These are phyloP conservation scores for Pythium plurisporium DNA, from an alignment of 352 stramenopile genomes.

Conservation along the genomic window DNA sequence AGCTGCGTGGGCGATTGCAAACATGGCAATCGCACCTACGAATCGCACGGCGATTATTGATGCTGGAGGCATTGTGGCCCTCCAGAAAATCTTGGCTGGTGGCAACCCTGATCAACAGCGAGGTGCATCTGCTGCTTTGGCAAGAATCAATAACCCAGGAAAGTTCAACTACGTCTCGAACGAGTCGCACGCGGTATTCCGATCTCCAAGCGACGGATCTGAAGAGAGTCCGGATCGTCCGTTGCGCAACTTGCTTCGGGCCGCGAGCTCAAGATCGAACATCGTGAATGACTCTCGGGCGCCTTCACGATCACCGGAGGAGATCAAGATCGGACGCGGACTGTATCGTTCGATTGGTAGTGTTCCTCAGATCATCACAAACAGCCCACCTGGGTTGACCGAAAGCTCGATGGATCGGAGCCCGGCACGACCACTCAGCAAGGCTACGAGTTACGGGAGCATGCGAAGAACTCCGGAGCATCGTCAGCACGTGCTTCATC, in stretches of 20 bases:
- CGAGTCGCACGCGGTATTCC: constrained; percentile 14
- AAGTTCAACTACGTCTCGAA: background rate
- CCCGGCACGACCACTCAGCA: background rate
- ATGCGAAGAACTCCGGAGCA: constrained; percentile 5
- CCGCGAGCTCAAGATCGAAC: background rate
- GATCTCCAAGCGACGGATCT: constrained; percentile 8
- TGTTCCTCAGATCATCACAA: constrained; percentile 16
- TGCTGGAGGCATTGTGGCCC: constrained; percentile 4
- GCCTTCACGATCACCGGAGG: background rate
- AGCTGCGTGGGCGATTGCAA: constrained; percentile 19
- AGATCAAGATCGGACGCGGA: constrained; percentile 14
- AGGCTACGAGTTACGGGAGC: background rate
- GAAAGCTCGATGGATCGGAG: constrained; percentile 1
- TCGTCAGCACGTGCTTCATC: background rate
- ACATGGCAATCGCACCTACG: constrained; percentile 8
- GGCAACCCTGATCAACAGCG: constrained; percentile 11
- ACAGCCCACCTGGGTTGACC: background rate
- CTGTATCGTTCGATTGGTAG: constrained; percentile 14
- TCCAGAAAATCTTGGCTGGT: background rate
- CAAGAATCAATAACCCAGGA: constrained; percentile 8
- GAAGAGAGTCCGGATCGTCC: constrained; percentile 15
- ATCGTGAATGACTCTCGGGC: background rate
- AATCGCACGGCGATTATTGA: constrained; percentile 12
- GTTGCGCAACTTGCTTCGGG: background rate
- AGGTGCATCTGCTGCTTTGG: constrained; percentile 3